Evolutionary conservation across 371 early-diverging fungal species (phyloP).

Genomic region (Rhizopus delemar): DNA sequence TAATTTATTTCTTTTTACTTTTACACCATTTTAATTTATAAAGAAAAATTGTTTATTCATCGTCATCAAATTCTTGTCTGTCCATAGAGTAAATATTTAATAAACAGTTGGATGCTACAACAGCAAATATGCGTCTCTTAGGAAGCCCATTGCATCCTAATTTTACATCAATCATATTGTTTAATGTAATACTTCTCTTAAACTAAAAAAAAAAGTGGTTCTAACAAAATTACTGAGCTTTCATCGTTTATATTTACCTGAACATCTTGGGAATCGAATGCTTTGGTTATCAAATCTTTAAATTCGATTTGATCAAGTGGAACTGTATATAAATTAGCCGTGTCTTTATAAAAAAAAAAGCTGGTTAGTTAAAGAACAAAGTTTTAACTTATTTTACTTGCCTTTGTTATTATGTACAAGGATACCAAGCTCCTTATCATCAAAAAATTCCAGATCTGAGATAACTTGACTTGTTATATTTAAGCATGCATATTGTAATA

Average conservation of each 20-base stretch:
- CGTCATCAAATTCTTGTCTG: not conserved
- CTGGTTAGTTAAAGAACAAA: not conserved
- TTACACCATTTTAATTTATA: not conserved
- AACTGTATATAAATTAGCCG: conserved; percentile 9
- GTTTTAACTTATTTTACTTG: not conserved
- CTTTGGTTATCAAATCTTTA: not conserved
- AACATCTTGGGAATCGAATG: not conserved
- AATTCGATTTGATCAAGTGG: conserved; percentile 7
- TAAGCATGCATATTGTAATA: conserved; percentile 9
- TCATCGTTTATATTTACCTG: conserved; percentile 2
- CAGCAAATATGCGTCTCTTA: conserved; percentile 18
- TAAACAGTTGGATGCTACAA: conserved; percentile 15
- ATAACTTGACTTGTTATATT: not conserved
- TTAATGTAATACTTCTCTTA: conserved; percentile 3
- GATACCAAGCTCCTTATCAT: conserved; percentile 21
- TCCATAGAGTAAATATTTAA: conserved; percentile 19
- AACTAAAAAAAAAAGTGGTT: not conserved
- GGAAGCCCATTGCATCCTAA: conserved; percentile 26
- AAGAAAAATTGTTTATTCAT: not conserved
- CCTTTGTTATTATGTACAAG: conserved; percentile 11
- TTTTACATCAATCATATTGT: conserved; percentile 18
- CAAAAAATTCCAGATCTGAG: conserved; percentile 30
- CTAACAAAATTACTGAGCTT: not conserved
- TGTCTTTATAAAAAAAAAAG: not conserved
- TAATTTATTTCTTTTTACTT: not conserved